Evolutionary conservation across 179 eudicot genomes (phyloP), one percentile per base, ranked within the genome.

Genomic region (Monotropa hypopitys): DNA sequence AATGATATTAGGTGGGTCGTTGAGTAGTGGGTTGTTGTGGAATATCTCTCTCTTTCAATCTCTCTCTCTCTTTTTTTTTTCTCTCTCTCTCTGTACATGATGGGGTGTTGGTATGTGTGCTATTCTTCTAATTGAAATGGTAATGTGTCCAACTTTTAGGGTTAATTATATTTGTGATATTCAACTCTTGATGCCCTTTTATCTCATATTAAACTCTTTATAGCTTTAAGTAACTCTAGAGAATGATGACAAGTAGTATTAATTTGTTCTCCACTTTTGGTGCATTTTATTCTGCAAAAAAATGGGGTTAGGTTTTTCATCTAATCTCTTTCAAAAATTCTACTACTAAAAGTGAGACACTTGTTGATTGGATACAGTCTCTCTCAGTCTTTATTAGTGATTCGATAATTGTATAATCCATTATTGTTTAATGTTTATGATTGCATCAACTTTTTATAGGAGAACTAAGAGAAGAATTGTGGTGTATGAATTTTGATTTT

Each of bases 81-180:
- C 23, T 38, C 38, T 10, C 18, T 30, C 16, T 62, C 32, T 63
- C 18, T 65, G 78, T 47, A 76, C 72, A 65, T 63, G 78, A 65
- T 65, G 72, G 70, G 30, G 7, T 47, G 61, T 18, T 67, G 78
- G 70, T 30, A 65, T 47, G 65, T 76, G 72, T 76, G 78, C 78
- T 61, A 75, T 62, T 63, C 47, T 65, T 65, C 54, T 59, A 20
- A 38, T 59, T 3, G 40, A 4, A 38, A 75, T 43, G 53, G 78
- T 21, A 59, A 30, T 56, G 21, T 59, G 13, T 57, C 21, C 46
- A 73, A 72, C 23, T 32, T 21, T 28, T 18, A 20, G 20, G 15
- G 18, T 26, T 28, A 7, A 1, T 28, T 12, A 28, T 42, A 23
- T 38, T 16, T 30, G 46, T 54, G 65, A n/a, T n/a, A n/a, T 51